Base-by-base conservation (phyloP, 1,284 basidiomycete species). In the Microbotryum silenes-acaulis region DNA sequence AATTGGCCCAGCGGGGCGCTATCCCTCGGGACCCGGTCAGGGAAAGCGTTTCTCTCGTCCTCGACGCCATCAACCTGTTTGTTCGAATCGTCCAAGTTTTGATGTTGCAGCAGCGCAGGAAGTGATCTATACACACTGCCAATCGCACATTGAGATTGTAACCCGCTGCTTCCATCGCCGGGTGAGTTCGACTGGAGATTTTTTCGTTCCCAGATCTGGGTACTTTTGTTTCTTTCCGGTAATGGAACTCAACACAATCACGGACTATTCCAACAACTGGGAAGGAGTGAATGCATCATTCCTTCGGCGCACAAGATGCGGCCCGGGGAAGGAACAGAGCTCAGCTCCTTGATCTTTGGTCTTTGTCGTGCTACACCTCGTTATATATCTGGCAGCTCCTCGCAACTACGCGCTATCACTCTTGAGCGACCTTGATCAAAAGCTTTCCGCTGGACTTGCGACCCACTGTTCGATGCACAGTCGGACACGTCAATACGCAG, bases 381-480 rank as follows among this genome's bases (percentile, higher is more conserved):
- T 14, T 23, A 16, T 3, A 50, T 9, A 27, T 20, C 48, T 50
- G 23, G 6, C 10, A 23, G n/a, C 33, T 53, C 20, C 5, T 16
- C 14, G 23, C 31, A 14, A n/a, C 29, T 50, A 12, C 48, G 48
- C 48, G 12, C 29, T 14, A 31, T 50, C 29, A 29, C 21, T 50
- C 25, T 18, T 48, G 51, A 33, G 71, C 64, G 29, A 87, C 79
- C 72, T 87, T 87, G 71, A 93, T 79, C 54, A 94, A 69, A 67
- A 94, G 74, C 75, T 94, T 96, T 9, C 91, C 91, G 3, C 81
- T 82, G 23, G 90, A 90, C 73, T 83, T 84, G 51, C 91, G 84
- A n/a, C 82, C 78, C 0, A 81, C 71, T 71, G 50, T 46, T 46
- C 45, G 23, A 27, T 27, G 6, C 14, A 18, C 16, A 25, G 46